A percentile compares a stretch with the other conserved stretches of the same genome.
These are phyloP conservation scores for Tilletia walkeri DNA, from an alignment of 1,284 basidiomycete genomes.

Conservation along the genomic window DNA sequence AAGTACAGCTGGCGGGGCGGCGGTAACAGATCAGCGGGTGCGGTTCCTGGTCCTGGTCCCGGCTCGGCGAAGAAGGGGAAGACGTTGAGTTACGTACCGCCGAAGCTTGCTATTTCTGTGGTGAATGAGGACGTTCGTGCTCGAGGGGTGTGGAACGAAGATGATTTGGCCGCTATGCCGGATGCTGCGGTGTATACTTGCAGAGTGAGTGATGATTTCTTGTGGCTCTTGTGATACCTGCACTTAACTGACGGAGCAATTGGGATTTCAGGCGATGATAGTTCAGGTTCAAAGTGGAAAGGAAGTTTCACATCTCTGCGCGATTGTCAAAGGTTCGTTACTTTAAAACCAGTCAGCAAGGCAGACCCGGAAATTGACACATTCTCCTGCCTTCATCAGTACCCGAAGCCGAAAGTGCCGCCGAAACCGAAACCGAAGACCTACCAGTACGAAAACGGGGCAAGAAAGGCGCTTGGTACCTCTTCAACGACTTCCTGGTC, in stretches of 20 bases:
- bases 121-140: constrained; percentile 51
- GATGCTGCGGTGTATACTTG: constrained; percentile 68
- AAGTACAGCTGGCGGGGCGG: not conserved
- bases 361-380: not conserved
- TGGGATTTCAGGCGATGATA: constrained; percentile 63
- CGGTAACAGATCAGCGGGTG: not conserved
- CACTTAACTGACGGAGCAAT: not conserved
- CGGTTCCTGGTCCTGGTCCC: constrained; percentile 8
- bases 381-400: not conserved
- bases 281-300: constrained; percentile 78
- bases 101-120: constrained; percentile 43
- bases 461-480: constrained; percentile 70
- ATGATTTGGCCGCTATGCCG: constrained; percentile 43
- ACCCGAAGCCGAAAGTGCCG: not conserved
- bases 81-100: constrained; percentile 30
- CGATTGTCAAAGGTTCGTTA: constrained; percentile 71
- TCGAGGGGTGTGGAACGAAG: constrained; percentile 28
- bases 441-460: not conserved
- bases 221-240: not conserved
- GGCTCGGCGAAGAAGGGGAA: not conserved
- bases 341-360: no score
- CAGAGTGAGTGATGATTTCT: constrained; percentile 61
- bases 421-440: not conserved
- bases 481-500: constrained; percentile 97
- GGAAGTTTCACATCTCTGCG: constrained; percentile 79